Percentiles rank a stretch among this genome's conserved stretches.
Evolutionary conservation across 805 yeast species (phyloP).

Genomic region (Ogataea pignaliae): DNA sequence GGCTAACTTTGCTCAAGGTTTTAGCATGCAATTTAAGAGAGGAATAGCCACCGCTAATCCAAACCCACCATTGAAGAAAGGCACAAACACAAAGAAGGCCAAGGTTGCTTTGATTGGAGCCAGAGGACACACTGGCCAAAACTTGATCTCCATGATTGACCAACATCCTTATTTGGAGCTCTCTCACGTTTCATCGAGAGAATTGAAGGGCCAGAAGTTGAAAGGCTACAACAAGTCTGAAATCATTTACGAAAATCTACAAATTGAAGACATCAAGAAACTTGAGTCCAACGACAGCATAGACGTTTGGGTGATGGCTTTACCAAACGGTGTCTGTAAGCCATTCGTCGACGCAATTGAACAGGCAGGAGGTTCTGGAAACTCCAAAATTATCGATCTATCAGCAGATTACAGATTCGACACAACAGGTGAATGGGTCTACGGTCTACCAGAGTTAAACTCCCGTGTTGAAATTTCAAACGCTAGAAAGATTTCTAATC

Average conservation of each 20-base stretch:
- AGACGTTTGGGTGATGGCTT: slow-evolving; percentile 98
- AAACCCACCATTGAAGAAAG: slow-evolving; percentile 67
- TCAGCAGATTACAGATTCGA: slow-evolving; percentile 97
- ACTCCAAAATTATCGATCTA: slow-evolving; percentile 81
- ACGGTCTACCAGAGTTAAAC: slow-evolving; percentile 92
- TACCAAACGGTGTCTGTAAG: slow-evolving; percentile 95
- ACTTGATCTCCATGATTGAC: slow-evolving; percentile 81
- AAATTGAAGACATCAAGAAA: slow-evolving; percentile 75
- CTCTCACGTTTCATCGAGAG: slow-evolving; percentile 94
- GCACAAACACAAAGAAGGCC: slow-evolving; percentile 56
- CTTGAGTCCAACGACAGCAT: slow-evolving; percentile 74
- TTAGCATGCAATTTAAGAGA: slow-evolving; percentile 19
- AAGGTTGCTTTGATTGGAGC: slow-evolving; percentile 96
- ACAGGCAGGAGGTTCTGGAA: slow-evolving; percentile 48
- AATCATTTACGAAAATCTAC: slow-evolving; percentile 79
- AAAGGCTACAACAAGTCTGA: slow-evolving; percentile 82
- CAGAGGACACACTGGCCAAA: slow-evolving; percentile 96
- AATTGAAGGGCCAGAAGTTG: slow-evolving; percentile 79
- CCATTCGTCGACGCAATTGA: slow-evolving; percentile 82
- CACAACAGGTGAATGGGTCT: slow-evolving; percentile 79
- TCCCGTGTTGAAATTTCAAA: slow-evolving; percentile 60
- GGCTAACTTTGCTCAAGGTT: slow-evolving; percentile 6
- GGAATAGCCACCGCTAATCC: slow-evolving; percentile 45
- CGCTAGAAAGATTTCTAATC: slow-evolving; percentile 86
- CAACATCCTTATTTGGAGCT: slow-evolving; percentile 83